These are phyloP conservation scores for Candida sp. DNA, from an alignment of 1,139 yeast genomes.

Conservation along the genomic window DNA sequence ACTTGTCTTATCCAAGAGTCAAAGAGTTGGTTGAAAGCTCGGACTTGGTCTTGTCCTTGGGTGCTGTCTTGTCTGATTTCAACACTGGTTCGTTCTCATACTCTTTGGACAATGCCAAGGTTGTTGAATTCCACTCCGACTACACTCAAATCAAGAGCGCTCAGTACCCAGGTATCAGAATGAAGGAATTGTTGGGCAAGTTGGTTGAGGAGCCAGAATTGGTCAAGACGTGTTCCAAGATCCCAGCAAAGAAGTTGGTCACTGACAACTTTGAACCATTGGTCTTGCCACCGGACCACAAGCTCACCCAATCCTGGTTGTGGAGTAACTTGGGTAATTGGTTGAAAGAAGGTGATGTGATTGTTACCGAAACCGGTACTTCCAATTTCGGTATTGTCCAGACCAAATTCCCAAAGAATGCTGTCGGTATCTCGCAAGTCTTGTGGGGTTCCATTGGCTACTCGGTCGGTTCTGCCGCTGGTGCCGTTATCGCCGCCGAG, in stretches of 20 bases:
- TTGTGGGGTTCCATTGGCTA: constrained; percentile 93
- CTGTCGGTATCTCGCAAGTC: constrained; percentile 84
- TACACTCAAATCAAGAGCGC: constrained; percentile 79
- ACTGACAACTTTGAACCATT: constrained; percentile 26
- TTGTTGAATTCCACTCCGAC: constrained; percentile 91
- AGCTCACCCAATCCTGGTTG: constrained; percentile 75
- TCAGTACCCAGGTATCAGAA: constrained; percentile 76
- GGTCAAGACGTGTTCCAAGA: constrained; percentile 50
- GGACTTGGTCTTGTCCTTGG: constrained; percentile 78
- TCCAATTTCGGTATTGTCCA: constrained; percentile 87
- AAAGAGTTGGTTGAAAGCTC: constrained; percentile 77
- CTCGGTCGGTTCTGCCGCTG: constrained; percentile 84
- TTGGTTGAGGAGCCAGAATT: not conserved
- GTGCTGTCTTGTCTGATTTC: constrained; percentile 86
- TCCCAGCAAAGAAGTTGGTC: constrained; percentile 42
- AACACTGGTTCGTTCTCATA: constrained; percentile 91
- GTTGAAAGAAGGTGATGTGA: constrained; percentile 80
- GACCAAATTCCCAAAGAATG: constrained; percentile 75
- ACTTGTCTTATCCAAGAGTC: constrained; percentile 30
- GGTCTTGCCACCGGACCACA: constrained; percentile 21
- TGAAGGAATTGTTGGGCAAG: constrained; percentile 54
- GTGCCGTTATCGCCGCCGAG: constrained; percentile 85
- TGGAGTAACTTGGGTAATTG: constrained; percentile 80
- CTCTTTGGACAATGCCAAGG: constrained; percentile 77
- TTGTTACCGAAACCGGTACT: constrained; percentile 89